These are phyloP conservation scores for Starmerella stigmatis DNA, from an alignment of 805 yeast species.

Conservation along the genomic window DNA sequence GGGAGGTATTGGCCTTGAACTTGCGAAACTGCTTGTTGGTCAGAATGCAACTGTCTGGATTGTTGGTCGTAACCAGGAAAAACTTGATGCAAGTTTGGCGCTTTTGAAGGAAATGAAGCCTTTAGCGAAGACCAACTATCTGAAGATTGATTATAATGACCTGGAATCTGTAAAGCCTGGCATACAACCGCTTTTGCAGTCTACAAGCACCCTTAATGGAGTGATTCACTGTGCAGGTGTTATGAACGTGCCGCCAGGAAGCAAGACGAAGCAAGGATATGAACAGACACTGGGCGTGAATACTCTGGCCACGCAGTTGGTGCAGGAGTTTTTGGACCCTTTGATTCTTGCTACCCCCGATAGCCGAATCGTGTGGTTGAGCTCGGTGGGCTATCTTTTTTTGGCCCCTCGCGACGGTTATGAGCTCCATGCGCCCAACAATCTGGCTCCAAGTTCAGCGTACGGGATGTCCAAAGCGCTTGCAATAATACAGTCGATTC, in stretches of 20 bases:
- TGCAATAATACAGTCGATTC: slow-evolving; percentile 31
- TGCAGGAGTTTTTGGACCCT: slow-evolving; percentile 33
- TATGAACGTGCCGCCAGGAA: slow-evolving; percentile 30
- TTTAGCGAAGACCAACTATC: slow-evolving; percentile 18
- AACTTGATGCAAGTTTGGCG: slow-evolving; percentile 29
- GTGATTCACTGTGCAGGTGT: slow-evolving; percentile 26
- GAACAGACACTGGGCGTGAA: slow-evolving; percentile 42
- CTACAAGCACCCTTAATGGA: slow-evolving; percentile 18
- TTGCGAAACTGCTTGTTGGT: slow-evolving; percentile 10
- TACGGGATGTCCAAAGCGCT: slow-evolving; percentile 41
- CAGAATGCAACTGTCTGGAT: slow-evolving; percentile 32
- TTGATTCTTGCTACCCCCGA: slow-evolving; percentile 32
- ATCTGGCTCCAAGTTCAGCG: background rate
- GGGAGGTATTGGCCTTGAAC: slow-evolving; percentile 22
- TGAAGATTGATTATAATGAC: slow-evolving; percentile 24
- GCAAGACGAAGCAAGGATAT: slow-evolving; percentile 37
- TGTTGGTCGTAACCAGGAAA: slow-evolving; percentile 32
- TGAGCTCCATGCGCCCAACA: slow-evolving; percentile 31
- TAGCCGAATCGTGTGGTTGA: slow-evolving; percentile 39
- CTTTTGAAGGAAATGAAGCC: slow-evolving; percentile 26
- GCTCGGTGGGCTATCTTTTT: slow-evolving; percentile 34
- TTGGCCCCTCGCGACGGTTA: slow-evolving; percentile 30
- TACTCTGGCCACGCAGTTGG: slow-evolving; percentile 38
- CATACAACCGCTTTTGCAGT: slow-evolving; percentile 10
- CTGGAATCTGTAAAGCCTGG: slow-evolving; percentile 24